These are phyloP conservation scores for Ascocoryne sarcoides DNA, from an alignment of 2,329 filamentous ascomycete genomes.

Conservation along the genomic window DNA sequence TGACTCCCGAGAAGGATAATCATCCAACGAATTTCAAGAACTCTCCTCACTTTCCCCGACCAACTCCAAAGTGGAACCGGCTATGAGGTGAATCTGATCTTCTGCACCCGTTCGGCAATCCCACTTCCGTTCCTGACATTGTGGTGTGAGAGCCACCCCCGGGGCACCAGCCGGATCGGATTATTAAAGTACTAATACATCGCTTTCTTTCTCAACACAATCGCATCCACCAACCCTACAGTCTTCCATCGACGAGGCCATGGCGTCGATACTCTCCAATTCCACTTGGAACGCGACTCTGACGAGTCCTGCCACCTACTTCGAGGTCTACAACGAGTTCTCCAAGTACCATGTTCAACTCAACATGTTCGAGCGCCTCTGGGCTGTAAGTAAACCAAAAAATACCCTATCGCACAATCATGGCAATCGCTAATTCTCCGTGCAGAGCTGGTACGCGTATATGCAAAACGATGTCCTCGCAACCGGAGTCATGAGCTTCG, in stretches of 20 bases:
- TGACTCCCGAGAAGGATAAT: no score
- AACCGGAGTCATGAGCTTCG: slow-evolving; percentile 94
- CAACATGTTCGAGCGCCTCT: slow-evolving; percentile 78
- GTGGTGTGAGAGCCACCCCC: slow-evolving; percentile 7
- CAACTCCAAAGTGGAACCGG: no score
- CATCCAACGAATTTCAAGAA: no score
- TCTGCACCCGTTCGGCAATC: neutral
- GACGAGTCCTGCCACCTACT: slow-evolving; percentile 33
- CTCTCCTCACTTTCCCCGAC: no score
- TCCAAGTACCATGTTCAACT: slow-evolving; percentile 68
- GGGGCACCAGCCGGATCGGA: neutral
- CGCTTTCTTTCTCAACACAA: slow-evolving; percentile 7
- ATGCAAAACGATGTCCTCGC: slow-evolving; percentile 97
- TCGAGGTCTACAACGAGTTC: slow-evolving; percentile 53
- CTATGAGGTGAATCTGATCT: no score
- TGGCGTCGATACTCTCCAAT: slow-evolving; percentile 21
- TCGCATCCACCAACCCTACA: slow-evolving; percentile 1
- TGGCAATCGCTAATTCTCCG: slow-evolving; percentile 12
- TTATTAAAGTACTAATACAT: neutral
- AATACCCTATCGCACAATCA: slow-evolving; percentile 5
- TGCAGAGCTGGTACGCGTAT: slow-evolving; percentile 81
- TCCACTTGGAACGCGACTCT: slow-evolving; percentile 22
- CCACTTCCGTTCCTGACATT: neutral
- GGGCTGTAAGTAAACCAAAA: slow-evolving; percentile 55
- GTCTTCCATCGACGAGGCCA: slow-evolving; percentile 7